A percentile compares a stretch with the other conserved stretches of the same genome.
phyloP scores from a whole-genome alignment of 306 rosid species.

The Inga oerstediana region DNA sequence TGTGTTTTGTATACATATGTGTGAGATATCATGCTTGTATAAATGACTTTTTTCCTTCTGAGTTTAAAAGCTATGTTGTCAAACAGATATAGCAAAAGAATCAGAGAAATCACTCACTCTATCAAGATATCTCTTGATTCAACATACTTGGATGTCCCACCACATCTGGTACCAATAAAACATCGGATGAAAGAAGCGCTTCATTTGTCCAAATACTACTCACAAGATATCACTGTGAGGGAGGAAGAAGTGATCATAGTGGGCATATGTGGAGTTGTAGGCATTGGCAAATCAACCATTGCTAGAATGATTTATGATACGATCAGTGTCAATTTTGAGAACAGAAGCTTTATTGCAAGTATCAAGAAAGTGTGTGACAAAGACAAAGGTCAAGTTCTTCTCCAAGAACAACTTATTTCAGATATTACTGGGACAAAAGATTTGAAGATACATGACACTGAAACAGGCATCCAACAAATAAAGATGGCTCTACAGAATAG shows the following conservation, averaged over 20 bases:
- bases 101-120: not conserved
- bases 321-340: not conserved
- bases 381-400: not conserved
- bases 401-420: not conserved
- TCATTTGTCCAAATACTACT: conserved; percentile 5
- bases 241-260: not conserved
- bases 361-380: not conserved
- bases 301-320: not conserved
- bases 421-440: not conserved
- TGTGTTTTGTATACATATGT: not conserved
- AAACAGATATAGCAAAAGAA: not conserved
- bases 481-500: not conserved
- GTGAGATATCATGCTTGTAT: not conserved
- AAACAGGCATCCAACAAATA: not conserved
- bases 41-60: too few relatives aligned
- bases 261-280: not conserved
- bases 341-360: not conserved
- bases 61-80: not conserved
- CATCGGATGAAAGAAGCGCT: not conserved
- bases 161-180: not conserved
- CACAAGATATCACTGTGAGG: not conserved
- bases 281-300: not conserved
- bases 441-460: not conserved
- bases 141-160: not conserved
- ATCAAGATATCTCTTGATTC: not conserved